phyloP scores from a whole-genome alignment of 225 moss, liverwort and hornwort species.

The Physcomitrellopsis africana region DNA sequence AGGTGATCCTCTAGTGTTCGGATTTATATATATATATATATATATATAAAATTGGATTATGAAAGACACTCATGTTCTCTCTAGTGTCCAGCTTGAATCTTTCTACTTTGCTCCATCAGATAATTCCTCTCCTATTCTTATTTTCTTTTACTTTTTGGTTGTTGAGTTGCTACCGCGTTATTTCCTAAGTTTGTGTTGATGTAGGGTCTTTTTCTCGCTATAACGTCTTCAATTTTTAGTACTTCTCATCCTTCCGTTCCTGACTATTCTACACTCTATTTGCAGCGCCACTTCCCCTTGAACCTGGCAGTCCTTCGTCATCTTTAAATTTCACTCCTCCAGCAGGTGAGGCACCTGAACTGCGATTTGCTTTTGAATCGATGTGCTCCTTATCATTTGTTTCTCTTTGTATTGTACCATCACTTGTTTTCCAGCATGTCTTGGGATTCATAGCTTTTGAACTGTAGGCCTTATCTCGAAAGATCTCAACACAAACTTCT shows the following conservation, averaged over 20 bases:
- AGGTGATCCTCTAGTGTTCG: slow-evolving; percentile 27
- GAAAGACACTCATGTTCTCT: too few species aligned
- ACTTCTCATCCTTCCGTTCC: slow-evolving; percentile 2
- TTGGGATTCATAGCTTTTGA: slow-evolving; percentile 12
- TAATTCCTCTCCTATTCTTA: too few species aligned
- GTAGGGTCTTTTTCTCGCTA: neutral
- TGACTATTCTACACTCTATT: slow-evolving; percentile 9
- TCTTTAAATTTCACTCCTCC: slow-evolving; percentile 29
- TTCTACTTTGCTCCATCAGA: too few species aligned
- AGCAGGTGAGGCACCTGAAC: slow-evolving; percentile 32
- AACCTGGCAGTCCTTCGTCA: slow-evolving; percentile 33
- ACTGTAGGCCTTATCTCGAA: neutral
- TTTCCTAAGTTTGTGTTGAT: neutral
- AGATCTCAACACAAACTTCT: neutral
- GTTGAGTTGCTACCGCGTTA: neutral
- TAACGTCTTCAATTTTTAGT: neutral
- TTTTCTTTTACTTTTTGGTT: too few species aligned
- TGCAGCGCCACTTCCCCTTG: slow-evolving; percentile 38
- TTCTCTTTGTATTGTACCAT: slow-evolving; percentile 18
- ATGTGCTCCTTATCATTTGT: neutral
- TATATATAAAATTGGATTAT: too few species aligned
- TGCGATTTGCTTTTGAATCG: neutral
- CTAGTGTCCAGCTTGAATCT: too few species aligned
- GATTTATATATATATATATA: neutral
- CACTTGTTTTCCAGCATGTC: slow-evolving; percentile 10